Percentiles rank a stretch among this genome's conserved stretches.
Conservation (phyloP, 2,329 filamentous ascomycete genomes). For the Aspergillus sp. region DNA sequence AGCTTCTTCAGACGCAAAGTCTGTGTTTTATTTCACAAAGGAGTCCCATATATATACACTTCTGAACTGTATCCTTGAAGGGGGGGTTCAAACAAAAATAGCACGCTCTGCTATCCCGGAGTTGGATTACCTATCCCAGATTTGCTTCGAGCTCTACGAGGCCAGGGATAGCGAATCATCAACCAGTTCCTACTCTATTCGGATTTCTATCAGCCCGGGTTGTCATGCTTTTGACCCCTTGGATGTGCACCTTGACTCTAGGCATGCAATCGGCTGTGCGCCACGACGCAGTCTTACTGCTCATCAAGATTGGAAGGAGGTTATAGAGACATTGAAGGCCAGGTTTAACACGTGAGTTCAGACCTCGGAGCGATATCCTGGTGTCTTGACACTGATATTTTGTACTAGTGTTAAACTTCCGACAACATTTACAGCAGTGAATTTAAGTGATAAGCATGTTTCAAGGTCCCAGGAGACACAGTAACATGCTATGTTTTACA, state of each 20-base stretch:
- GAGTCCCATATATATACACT: conserved; percentile 98
- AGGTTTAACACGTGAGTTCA: conserved; percentile 88
- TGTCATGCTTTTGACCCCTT: conserved; percentile 96
- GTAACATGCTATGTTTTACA: too few relatives aligned
- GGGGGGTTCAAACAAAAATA: conserved; percentile 95
- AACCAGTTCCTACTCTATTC: conserved; percentile 89
- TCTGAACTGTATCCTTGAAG: conserved; percentile 95
- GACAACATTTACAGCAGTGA: conserved; percentile 52
- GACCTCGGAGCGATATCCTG: background rate
- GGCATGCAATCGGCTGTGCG: conserved; percentile 93
- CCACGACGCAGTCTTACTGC: conserved; percentile 85
- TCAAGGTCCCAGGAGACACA: background rate
- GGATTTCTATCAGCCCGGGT: conserved; percentile 91
- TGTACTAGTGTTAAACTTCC: conserved; percentile 49
- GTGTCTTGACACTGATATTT: conserved; percentile 1
- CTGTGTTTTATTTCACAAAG: conserved; percentile 99
- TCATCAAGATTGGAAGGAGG: conserved; percentile 92
- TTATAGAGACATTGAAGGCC: conserved; percentile 90
- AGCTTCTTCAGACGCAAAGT: conserved; percentile 88
- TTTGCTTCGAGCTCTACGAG: conserved; percentile 97
- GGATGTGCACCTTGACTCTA: conserved; percentile 92
- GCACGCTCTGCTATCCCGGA: conserved; percentile 92
- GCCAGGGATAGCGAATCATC: conserved; percentile 77
- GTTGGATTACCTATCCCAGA: conserved; percentile 94
- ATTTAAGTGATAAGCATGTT: conserved; percentile 49